These are phyloP conservation scores for Trypanosoma conorhini DNA, from an alignment of 208 protist genomes.

Conservation along the genomic window DNA sequence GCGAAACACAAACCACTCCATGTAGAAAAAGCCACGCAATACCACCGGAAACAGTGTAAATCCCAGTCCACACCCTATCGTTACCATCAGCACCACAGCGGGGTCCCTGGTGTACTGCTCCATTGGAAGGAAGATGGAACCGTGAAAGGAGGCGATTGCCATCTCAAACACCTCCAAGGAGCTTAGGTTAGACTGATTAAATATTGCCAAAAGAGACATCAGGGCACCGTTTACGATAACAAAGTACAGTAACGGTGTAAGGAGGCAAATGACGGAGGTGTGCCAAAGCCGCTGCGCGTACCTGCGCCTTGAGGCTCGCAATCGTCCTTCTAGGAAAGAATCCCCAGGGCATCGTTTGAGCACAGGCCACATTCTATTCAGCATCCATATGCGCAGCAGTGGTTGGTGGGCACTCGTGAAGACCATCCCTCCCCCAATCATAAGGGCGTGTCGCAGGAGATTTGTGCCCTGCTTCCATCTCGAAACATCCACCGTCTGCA, in stretches of 20 bases:
- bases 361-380: conserved; percentile 44
- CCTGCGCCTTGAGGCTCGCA: conserved; percentile 40
- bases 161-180: conserved; percentile 40
- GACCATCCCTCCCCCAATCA: conserved; percentile 66
- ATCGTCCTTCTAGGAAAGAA: conserved; percentile 36
- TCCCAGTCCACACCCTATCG: conserved; percentile 55
- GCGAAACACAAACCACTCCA: conserved; percentile 36
- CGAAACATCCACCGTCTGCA: conserved; percentile 67
- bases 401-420: conserved; percentile 72
- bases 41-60: conserved; percentile 77
- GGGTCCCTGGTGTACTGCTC: conserved; percentile 46
- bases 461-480: conserved; percentile 38
- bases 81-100: conserved; percentile 46
- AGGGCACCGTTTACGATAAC: conserved; percentile 37
- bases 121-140: conserved; percentile 72
- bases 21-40: conserved; percentile 51
- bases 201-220: conserved; percentile 37
- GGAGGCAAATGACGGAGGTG: conserved; percentile 49
- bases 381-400: conserved; percentile 62
- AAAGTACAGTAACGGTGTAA: conserved; percentile 55
- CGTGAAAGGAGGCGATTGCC: conserved; percentile 61
- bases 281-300: conserved; percentile 49
- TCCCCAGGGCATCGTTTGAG: conserved; percentile 38
- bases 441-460: conserved; percentile 48
- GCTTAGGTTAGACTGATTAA: conserved; percentile 49